These are phyloP conservation scores for Cardamine resedifolia DNA, from an alignment of 345 rosid species.

Conservation along the genomic window DNA sequence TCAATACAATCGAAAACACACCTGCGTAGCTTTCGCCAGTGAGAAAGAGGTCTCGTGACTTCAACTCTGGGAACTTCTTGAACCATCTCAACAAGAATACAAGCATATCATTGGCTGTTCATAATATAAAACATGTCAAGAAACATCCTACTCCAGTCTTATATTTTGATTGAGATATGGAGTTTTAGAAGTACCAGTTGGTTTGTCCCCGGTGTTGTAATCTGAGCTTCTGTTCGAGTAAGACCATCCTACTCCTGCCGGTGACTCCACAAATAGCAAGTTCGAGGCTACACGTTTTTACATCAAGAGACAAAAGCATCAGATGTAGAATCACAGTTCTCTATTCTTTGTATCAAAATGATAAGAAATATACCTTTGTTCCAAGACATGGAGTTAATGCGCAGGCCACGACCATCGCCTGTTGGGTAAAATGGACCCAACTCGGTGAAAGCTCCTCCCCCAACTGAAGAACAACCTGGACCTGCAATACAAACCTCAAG, in stretches of 20 bases:
- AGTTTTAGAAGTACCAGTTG: constrained; percentile 47
- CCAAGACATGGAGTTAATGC: constrained; percentile 80
- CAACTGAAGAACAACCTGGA: constrained; percentile 93
- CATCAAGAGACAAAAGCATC: background rate
- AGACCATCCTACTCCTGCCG: constrained; percentile 94
- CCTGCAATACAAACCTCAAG: constrained; percentile 49
- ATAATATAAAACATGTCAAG: background rate
- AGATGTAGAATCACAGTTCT: background rate
- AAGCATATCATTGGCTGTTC: constrained; percentile 68
- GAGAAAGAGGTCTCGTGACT: constrained; percentile 64
- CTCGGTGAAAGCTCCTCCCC: constrained; percentile 93
- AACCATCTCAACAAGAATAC: constrained; percentile 74
- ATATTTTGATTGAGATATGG: background rate
- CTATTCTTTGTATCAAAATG: background rate
- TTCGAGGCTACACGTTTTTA: constrained; percentile 56
- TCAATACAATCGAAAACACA: constrained; percentile 13
- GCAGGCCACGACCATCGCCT: constrained; percentile 81
- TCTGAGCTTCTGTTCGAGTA: constrained; percentile 76
- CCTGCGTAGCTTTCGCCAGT: constrained; percentile 98
- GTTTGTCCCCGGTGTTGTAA: constrained; percentile 64
- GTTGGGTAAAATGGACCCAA: constrained; percentile 83
- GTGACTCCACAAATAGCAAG: constrained; percentile 86
- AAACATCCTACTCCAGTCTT: background rate
- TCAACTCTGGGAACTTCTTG: constrained; percentile 70
- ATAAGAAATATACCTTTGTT: constrained; percentile 49